Conservation (phyloP, 78 protist species). For the Dictyostelium citrinum region DNA sequence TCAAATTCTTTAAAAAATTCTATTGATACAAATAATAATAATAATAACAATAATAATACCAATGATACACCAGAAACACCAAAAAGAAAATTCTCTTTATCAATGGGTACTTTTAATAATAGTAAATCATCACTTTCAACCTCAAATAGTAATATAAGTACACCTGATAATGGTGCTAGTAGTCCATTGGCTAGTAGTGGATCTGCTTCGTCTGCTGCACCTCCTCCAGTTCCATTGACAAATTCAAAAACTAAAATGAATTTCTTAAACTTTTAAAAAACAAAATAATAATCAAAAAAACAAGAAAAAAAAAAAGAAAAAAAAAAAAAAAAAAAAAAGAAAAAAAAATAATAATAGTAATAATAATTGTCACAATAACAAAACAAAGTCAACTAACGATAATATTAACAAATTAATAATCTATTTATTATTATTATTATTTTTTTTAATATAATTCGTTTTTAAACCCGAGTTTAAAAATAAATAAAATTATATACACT, state of each 20-base stretch:
- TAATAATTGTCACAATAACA: no score
- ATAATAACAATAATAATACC: background rate
- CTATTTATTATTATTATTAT: background rate
- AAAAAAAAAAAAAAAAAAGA: no score
- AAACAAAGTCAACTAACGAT: no score
- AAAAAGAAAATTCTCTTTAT: conserved; percentile 30
- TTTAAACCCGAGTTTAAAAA: background rate
- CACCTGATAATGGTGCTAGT: background rate
- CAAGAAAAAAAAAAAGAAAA: background rate
- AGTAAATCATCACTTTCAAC: background rate
- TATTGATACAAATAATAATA: background rate
- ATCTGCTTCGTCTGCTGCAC: background rate
- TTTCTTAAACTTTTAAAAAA: conserved; percentile 4
- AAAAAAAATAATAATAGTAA: no score
- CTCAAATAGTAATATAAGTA: background rate
- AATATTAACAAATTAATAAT: background rate
- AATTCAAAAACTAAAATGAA: conserved; percentile 6
- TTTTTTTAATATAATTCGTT: background rate
- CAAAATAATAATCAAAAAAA: no score
- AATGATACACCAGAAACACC: background rate
- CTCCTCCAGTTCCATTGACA: background rate
- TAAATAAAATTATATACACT: no score
- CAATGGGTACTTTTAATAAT: conserved; percentile 38
- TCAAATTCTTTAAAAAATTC: background rate
- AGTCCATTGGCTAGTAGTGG: background rate